These are phyloP conservation scores for Mucor irregularis DNA, from an alignment of 371 early-diverging fungal genomes.

Conservation along the genomic window DNA sequence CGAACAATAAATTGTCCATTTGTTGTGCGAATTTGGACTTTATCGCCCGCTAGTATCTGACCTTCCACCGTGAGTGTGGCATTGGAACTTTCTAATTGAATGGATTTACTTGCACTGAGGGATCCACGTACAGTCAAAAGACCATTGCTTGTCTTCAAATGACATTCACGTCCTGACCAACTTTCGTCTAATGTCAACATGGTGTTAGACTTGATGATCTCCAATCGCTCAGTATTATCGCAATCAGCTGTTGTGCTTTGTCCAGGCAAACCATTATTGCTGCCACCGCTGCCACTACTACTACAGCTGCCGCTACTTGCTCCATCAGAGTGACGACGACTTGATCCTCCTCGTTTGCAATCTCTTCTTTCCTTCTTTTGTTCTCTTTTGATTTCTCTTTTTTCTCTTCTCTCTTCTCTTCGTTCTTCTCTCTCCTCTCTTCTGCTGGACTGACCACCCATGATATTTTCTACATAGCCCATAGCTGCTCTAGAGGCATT, in stretches of 20 bases:
- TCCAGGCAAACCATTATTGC: background rate
- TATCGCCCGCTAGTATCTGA: background rate
- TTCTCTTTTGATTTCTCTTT: background rate
- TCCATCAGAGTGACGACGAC: background rate
- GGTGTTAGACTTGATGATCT: background rate
- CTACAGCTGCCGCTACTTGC: background rate
- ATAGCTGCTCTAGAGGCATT: background rate
- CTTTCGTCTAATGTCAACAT: background rate
- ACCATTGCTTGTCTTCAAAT: slow-evolving; percentile 13
- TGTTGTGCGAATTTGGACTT: background rate
- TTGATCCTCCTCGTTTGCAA: background rate
- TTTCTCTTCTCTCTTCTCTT: background rate
- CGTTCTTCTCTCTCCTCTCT: background rate
- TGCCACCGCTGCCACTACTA: background rate
- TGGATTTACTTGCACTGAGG: background rate
- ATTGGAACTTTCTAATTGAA: slow-evolving; percentile 7
- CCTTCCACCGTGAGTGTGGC: background rate
- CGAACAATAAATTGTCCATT: slow-evolving; percentile 5
- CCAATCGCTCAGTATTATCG: background rate
- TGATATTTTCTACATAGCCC: background rate
- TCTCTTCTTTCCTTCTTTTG: background rate
- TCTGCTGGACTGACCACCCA: background rate
- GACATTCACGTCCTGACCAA: slow-evolving; percentile 16
- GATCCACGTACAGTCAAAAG: slow-evolving; percentile 3
- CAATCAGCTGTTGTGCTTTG: background rate